Percentiles rank a stretch among this genome's conserved stretches.
Conservation (phyloP, 306 rosid species). For the Acacia crassicarpa region DNA sequence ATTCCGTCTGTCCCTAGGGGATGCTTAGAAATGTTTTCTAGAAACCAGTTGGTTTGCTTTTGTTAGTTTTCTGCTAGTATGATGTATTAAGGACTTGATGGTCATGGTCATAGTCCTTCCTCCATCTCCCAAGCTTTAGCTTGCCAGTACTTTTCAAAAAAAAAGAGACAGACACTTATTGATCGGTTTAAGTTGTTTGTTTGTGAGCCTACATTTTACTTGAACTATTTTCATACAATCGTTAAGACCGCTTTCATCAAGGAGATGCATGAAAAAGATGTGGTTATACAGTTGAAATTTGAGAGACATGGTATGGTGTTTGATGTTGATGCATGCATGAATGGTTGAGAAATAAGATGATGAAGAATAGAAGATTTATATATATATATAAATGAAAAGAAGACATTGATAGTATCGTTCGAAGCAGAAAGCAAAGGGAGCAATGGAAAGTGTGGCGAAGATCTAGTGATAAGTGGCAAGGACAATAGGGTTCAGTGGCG, state of each 20-base stretch:
- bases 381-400: background rate
- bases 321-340: background rate
- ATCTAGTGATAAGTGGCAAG: slow-evolving; percentile 83
- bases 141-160: too few species aligned
- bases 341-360: background rate
- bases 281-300: background rate
- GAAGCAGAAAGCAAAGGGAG: slow-evolving; percentile 65
- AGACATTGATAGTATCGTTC: slow-evolving; percentile 54
- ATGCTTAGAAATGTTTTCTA: too few species aligned
- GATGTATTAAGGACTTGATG: too few species aligned
- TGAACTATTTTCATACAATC: background rate
- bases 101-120: too few species aligned
- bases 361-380: background rate
- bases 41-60: too few species aligned
- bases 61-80: too few species aligned
- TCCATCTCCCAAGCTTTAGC: too few species aligned
- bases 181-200: background rate
- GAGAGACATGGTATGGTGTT: background rate
- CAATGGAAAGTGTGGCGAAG: slow-evolving; percentile 63
- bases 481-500: slow-evolving; percentile 73
- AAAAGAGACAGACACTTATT: background rate
- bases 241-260: too few species aligned
- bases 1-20: too few species aligned
- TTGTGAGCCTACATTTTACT: background rate
- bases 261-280: background rate